Evolutionary conservation across 257 asterid species (phyloP), one percentile per base, ranked within the genome.

Genomic region (Salvia rosmarinus): DNA sequence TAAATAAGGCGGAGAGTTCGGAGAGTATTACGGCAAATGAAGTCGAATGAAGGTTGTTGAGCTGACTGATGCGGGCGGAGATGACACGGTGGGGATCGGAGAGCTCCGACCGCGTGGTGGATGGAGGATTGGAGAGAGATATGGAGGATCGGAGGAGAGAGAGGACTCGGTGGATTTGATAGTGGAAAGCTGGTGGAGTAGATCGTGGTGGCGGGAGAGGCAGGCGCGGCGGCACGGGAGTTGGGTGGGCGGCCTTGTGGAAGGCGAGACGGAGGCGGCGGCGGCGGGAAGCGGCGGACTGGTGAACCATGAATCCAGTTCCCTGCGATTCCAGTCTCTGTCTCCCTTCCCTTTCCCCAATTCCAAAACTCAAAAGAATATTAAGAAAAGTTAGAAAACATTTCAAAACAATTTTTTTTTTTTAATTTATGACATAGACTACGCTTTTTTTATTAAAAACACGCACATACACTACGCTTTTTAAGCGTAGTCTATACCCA

Each of bases 171-270:
- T 77, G 40, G 88, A 84, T 56, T 85, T 85, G 14, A 94, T 54
- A 34, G 99, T 89, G 46, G 99, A 86, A 72, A 94, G 94, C 78
- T 94, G 98, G 43, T 84, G 75, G 72, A 94, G 90, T 62, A 91
- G 90, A 37, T 85, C 95, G 7, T 87, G 82, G 74, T 94, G 96
- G 81, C 96, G 95, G 71, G 93, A 84, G 70, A 95, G 96, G 43
- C 91, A 96, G 70, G 86, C 93, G 64, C 82, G 82, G 70, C 99
- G 30, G 30, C 30, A 25, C 30, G 30, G 99, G 66, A 94, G 89
- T 73, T 91, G 96, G 23, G 85, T 37, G 37, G 30, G 30, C 30
- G 30, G 30, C 30, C 1, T 3, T 25, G 30, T 25, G 30, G 30
- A 25, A 25, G 30, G 30, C 30, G 30, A 25, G 30, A 25, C 1